Percentiles rank a stretch among this genome's conserved stretches.
phyloP scores from a whole-genome alignment of 2,329 filamentous ascomycete species.

The Verticillium zaregamsianum region DNA sequence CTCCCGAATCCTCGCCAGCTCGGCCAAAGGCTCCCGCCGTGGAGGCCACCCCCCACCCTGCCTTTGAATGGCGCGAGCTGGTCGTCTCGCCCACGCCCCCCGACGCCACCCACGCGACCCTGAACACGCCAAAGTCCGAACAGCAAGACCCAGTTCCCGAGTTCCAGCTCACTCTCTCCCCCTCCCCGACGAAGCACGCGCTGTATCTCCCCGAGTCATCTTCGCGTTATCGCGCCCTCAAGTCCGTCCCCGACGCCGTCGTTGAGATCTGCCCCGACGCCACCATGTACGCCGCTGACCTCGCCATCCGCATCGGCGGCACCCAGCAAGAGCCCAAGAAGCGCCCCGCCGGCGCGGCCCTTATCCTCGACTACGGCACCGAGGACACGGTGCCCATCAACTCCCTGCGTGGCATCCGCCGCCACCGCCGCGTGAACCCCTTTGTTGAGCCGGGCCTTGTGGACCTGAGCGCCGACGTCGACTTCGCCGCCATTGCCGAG shows the following conservation, averaged over 20 bases:
- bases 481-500: conserved; percentile 85
- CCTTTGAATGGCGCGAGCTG: conserved; percentile 74
- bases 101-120: conserved; percentile 45
- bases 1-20: conserved; percentile 32
- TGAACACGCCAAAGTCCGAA: conserved; percentile 48
- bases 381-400: conserved; percentile 74
- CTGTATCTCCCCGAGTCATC: conserved; percentile 81
- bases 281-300: conserved; percentile 72
- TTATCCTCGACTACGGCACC: conserved; percentile 96
- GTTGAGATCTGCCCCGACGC: conserved; percentile 92
- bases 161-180: conserved; percentile 80
- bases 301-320: conserved; percentile 81
- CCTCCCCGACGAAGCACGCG: conserved; percentile 73
- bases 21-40: conserved; percentile 25
- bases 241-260: conserved; percentile 61
- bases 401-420: conserved; percentile 82
- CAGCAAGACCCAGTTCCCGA: conserved; percentile 61
- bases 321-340: conserved; percentile 49
- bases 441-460: conserved; percentile 77
- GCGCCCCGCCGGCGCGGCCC: conserved; percentile 72
- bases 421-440: conserved; percentile 72
- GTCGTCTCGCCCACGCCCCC: conserved; percentile 67
- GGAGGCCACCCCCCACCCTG: conserved; percentile 29
- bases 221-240: conserved; percentile 71
- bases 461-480: conserved; percentile 88